Evolutionary conservation across 495 filamentous ascomycete genomes (phyloP), one percentile per base, ranked within the genome.

Genomic region (Tuber aestivum): DNA sequence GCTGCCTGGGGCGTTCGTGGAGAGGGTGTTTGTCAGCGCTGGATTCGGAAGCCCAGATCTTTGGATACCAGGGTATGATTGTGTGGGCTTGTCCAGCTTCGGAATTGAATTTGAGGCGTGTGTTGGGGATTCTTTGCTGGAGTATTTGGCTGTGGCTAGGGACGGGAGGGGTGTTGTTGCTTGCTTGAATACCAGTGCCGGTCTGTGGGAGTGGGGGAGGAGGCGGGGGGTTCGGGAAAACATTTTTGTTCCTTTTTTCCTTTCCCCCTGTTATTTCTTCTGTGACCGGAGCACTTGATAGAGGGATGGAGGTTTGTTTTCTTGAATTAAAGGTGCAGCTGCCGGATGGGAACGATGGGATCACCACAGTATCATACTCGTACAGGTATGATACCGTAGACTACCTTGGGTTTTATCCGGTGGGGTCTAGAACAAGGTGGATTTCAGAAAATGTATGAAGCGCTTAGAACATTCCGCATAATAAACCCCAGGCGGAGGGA

Each of bases 11-110:
- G 35, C 32, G 61, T 40, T 86, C 81, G 91, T 88, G 21, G 90
- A 91, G 35, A 87, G 89, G 27, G 86, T 91, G 79, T 90, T 90
- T 7, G 90, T 89, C 72, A 92, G 84, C 78, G 87, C 85, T 68
- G 89, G 90, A 77, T 90, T 91, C n/a, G 86, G 82, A 0, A 87
- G 81, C 83, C 88, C 90, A 38, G 86, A 84, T 7, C 83, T 86
- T 80, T 92, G 88, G 69, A 84, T 84, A 44, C 87, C 86, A 71
- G 87, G 85, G 82, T 90, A 87, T 45, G 84, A 85, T 50, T 84
- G 76, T 35, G 86, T 42, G 27, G 56, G 56, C 12, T 65, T 65
- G 40, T 71, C 73, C 2, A 38, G 73, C 38, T 48, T 45, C 8
- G 50, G 71, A 44, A 27, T 10, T 41, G 71, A 27, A 70, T 45